Percentiles rank a stretch among this genome's conserved stretches.
Conservation (phyloP, 805 yeast genomes). For the Metschnikowia anglica region DNA sequence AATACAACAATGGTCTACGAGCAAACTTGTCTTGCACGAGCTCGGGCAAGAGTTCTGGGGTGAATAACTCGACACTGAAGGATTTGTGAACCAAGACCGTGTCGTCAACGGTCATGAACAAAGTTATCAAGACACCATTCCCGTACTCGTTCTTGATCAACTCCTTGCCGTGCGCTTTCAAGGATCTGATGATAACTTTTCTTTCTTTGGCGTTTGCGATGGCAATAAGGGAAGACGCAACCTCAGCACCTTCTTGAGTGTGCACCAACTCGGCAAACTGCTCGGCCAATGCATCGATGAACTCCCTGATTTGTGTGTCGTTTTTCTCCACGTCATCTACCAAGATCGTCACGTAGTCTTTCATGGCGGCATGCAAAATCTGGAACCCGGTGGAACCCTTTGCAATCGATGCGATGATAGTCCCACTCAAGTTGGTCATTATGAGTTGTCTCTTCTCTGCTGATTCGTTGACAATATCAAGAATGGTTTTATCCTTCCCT, state of each 20-base stretch:
- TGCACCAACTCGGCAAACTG: slow-evolving; percentile 94
- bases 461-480: slow-evolving; percentile 63
- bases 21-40: slow-evolving; percentile 71
- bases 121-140: slow-evolving; percentile 70
- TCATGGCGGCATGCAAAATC: slow-evolving; percentile 94
- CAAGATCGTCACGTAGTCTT: slow-evolving; percentile 75
- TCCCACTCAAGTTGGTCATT: slow-evolving; percentile 71
- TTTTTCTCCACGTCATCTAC: slow-evolving; percentile 45
- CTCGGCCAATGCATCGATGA: slow-evolving; percentile 79
- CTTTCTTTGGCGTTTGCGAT: slow-evolving; percentile 90
- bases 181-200: slow-evolving; percentile 67
- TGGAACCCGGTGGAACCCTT: slow-evolving; percentile 97
- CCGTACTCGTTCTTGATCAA: slow-evolving; percentile 86
- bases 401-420: slow-evolving; percentile 86
- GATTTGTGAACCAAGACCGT: slow-evolving; percentile 79
- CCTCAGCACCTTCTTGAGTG: slow-evolving; percentile 92
- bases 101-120: slow-evolving; percentile 89
- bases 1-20: slow-evolving; percentile 83
- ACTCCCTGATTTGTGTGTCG: slow-evolving; percentile 68
- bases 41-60: slow-evolving; percentile 50
- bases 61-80: slow-evolving; percentile 55
- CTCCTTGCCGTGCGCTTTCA: slow-evolving; percentile 74
- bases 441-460: slow-evolving; percentile 78
- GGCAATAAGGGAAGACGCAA: slow-evolving; percentile 78
- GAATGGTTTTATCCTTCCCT: slow-evolving; percentile 59